phyloP scores from a whole-genome alignment of 1,284 basidiomycete species.

The Entoloma clypeatum region DNA sequence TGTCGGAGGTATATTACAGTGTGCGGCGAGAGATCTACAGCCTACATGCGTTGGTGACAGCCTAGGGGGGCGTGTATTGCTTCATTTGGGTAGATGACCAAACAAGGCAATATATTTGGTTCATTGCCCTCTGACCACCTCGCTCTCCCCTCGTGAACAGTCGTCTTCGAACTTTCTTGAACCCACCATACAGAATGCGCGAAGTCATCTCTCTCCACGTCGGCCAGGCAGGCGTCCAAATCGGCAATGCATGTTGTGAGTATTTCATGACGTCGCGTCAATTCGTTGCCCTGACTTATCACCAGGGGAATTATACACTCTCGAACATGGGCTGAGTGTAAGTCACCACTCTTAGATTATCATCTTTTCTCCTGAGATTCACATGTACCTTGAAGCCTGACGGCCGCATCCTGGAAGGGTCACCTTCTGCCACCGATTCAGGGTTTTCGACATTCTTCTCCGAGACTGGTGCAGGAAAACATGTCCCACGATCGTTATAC shows the following conservation, averaged over 20 bases:
- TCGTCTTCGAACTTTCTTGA: conserved; percentile 4
- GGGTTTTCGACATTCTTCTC: conserved; percentile 98
- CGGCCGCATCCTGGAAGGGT: conserved; percentile 79
- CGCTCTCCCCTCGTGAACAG: conserved; percentile 13
- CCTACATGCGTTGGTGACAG: conserved; percentile 81
- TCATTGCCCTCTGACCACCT: conserved; percentile 28
- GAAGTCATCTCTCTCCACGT: conserved; percentile 95
- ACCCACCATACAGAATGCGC: conserved; percentile 52
- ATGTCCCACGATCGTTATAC: conserved; percentile 97
- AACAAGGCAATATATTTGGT: conserved; percentile 25
- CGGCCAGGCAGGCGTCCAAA: conserved; percentile 95
- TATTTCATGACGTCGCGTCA: conserved; percentile 27
- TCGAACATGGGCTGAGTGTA: conserved; percentile 96
- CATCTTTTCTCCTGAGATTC: conserved; percentile 8
- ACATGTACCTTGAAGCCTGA: conserved; percentile 63
- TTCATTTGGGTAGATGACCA: conserved; percentile 20
- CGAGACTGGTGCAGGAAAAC: conserved; percentile 89
- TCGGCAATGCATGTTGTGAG: conserved; percentile 94
- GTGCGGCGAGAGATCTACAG: conserved; percentile 87
- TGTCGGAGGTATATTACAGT: conserved; percentile 84
- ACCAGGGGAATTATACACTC: conserved; percentile 80
- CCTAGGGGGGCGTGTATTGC: conserved; percentile 32
- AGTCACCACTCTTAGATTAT: conserved; percentile 31
- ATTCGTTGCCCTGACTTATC: conserved; percentile 24
- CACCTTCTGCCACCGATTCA: conserved; percentile 73